phyloP scores from a whole-genome alignment of 441 rosid genomes.

The Macaranga tanarius region DNA sequence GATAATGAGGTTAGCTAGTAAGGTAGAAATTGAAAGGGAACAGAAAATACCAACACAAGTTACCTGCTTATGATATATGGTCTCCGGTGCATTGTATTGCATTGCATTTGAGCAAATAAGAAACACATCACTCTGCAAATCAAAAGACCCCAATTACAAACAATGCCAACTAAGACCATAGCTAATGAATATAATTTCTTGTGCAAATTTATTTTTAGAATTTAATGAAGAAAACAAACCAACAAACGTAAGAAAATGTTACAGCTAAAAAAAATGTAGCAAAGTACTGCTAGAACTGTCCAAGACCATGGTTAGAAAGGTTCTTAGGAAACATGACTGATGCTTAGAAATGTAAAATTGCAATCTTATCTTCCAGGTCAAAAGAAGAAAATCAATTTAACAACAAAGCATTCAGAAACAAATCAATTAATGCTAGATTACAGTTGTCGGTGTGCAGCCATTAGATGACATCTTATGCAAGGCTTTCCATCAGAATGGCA shows the following conservation, averaged over 20 bases:
- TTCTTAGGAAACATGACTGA: background rate
- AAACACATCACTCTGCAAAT: constrained; percentile 73
- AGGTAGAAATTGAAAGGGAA: background rate
- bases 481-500: background rate
- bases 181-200: background rate
- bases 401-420: background rate
- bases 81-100: constrained; percentile 82
- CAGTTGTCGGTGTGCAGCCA: too few species aligned
- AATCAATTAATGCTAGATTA: too few species aligned
- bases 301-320: background rate
- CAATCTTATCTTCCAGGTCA: background rate
- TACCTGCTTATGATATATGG: constrained; percentile 82
- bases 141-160: constrained; percentile 23
- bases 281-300: background rate
- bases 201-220: background rate
- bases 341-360: constrained; percentile 1
- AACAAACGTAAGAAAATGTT: background rate
- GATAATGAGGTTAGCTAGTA: constrained; percentile 21
- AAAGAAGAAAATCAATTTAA: background rate
- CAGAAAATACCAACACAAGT: constrained; percentile 10
- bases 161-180: background rate
- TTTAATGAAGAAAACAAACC: background rate
- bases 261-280: background rate
- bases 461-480: background rate
- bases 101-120: constrained; percentile 88